Evolutionary conservation across 352 stramenopile species (phyloP).

Genomic region (Thalassiosira oceanica): DNA sequence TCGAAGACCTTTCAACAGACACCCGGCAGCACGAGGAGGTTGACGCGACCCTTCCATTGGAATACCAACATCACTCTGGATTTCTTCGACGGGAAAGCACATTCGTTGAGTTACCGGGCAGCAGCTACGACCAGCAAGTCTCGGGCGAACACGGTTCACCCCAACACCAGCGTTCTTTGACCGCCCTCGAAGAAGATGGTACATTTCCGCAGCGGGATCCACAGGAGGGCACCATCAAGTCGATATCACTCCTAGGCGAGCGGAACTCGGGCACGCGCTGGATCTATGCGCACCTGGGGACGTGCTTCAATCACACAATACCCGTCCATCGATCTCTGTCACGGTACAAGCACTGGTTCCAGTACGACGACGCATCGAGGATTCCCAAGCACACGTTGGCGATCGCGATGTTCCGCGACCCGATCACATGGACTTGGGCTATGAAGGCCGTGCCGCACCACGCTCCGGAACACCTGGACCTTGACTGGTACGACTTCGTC

Average conservation of each 20-base stretch:
- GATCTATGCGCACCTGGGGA: conserved; percentile 45
- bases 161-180: no score
- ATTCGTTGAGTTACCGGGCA: no score
- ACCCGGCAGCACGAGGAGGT: no score
- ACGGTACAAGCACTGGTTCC: conserved; percentile 69
- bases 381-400: conserved; percentile 67
- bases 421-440: conserved; percentile 75
- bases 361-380: conserved; percentile 47
- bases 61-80: no score
- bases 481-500: conserved; percentile 72
- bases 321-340: conserved; percentile 16
- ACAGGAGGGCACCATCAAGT: no score
- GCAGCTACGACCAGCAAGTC: no score
- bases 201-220: no score
- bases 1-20: no score
- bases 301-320: conserved; percentile 44
- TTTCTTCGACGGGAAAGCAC: no score
- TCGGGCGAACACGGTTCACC: no score
- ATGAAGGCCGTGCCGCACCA: conserved; percentile 51
- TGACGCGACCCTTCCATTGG: no score
- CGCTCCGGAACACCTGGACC: conserved; percentile 30
- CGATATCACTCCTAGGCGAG: conserved; percentile 49
- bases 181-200: no score
- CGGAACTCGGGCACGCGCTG: conserved; percentile 51
- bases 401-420: conserved; percentile 73